phyloP scores from a whole-genome alignment of 1,284 basidiomycete species.

The Fomitopsis schrenkii region DNA sequence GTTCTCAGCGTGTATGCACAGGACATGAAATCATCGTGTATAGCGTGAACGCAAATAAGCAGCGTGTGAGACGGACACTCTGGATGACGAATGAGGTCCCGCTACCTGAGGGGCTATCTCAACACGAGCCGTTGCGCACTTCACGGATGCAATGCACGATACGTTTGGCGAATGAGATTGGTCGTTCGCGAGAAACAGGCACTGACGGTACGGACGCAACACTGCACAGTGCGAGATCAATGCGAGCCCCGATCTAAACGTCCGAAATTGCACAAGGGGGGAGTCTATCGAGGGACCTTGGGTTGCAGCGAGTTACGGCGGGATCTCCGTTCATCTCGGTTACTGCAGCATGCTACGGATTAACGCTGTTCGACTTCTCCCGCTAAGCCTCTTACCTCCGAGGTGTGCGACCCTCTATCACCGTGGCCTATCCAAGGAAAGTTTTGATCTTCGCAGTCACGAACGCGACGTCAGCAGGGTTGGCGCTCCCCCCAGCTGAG shows the following conservation, averaged over 20 bases:
- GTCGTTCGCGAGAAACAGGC: too few species aligned
- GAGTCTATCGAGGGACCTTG: background rate
- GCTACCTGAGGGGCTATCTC: background rate
- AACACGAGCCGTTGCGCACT: background rate
- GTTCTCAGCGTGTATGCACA: background rate
- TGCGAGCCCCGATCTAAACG: background rate
- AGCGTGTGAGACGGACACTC: background rate
- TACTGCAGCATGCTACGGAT: background rate
- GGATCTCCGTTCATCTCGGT: background rate
- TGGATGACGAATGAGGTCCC: background rate
- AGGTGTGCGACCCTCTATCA: background rate
- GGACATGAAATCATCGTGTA: background rate
- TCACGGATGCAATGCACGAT: background rate
- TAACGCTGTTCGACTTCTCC: background rate
- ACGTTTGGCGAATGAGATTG: background rate
- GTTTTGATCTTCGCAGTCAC: slow-evolving; percentile 14
- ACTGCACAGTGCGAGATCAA: too few species aligned
- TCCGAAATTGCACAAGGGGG: background rate
- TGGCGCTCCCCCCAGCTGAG: slow-evolving; percentile 14
- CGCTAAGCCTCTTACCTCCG: background rate
- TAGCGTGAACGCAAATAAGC: background rate
- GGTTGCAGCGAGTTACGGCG: background rate
- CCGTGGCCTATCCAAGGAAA: slow-evolving; percentile 3
- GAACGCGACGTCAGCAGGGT: slow-evolving; percentile 14
- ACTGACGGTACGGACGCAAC: too few species aligned